Evolutionary conservation across 768 basidiomycete species (phyloP).

Genomic region (Gelatoporia subvermispora): DNA sequence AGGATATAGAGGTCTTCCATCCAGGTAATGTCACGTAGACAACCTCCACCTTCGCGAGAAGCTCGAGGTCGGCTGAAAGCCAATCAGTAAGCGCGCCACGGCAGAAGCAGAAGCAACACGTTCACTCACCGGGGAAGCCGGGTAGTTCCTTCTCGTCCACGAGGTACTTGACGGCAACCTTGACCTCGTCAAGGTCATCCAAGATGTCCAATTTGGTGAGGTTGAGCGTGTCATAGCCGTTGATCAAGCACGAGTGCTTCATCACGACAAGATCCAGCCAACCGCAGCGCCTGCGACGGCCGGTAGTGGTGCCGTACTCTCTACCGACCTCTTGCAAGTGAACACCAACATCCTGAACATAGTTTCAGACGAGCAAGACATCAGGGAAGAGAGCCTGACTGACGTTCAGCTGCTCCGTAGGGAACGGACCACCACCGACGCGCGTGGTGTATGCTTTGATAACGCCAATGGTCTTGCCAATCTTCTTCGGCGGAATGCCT

Average conservation of each 20-base stretch:
- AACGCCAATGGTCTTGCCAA: slow-evolving; percentile 88
- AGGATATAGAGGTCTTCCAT: slow-evolving; percentile 78
- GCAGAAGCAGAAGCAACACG: neutral
- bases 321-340: slow-evolving; percentile 91
- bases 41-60: slow-evolving; percentile 75
- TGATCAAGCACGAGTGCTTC: slow-evolving; percentile 88
- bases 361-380: neutral
- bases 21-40: slow-evolving; percentile 87
- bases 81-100: neutral
- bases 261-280: slow-evolving; percentile 98
- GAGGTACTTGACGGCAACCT: slow-evolving; percentile 77
- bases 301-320: slow-evolving; percentile 92
- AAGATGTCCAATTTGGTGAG: slow-evolving; percentile 95
- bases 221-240: slow-evolving; percentile 92
- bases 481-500: slow-evolving; percentile 87
- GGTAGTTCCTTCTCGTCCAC: slow-evolving; percentile 71
- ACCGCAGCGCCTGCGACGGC: slow-evolving; percentile 87
- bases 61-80: slow-evolving; percentile 72
- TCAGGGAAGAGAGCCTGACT: slow-evolving; percentile 25
- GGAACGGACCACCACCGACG: slow-evolving; percentile 98
- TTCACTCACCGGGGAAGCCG: slow-evolving; percentile 79
- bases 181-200: slow-evolving; percentile 80
- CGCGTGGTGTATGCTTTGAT: slow-evolving; percentile 98
- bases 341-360: slow-evolving; percentile 62
- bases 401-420: slow-evolving; percentile 90